Conservation (phyloP, 2,329 filamentous ascomycete genomes). For the Thelonectria olida region DNA sequence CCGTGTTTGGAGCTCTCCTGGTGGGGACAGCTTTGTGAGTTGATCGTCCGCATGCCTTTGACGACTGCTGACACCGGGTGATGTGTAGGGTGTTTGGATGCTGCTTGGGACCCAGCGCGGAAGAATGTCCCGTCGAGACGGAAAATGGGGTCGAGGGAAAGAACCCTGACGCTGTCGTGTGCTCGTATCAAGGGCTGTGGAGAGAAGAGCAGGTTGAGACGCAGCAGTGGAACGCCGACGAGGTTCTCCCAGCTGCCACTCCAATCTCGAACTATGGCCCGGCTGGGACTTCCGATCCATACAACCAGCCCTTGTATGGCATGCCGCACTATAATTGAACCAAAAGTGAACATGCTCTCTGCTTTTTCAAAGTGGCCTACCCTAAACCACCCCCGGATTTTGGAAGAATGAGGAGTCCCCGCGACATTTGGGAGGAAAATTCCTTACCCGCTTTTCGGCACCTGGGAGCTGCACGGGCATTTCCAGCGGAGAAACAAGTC, state of each 20-base stretch:
- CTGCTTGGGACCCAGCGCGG: not conserved
- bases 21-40: not conserved
- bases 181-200: not conserved
- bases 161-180: not conserved
- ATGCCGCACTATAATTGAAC: not conserved
- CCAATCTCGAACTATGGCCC: not conserved
- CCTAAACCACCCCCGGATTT: not conserved
- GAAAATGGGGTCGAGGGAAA: not conserved
- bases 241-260: not conserved
- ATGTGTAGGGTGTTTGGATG: not conserved
- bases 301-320: not conserved
- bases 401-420: not conserved
- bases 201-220: not conserved
- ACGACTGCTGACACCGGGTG: not conserved
- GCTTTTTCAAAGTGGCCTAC: not conserved
- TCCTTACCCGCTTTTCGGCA: constrained; percentile 8
- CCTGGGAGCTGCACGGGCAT: not conserved
- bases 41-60: not conserved
- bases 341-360: too few relatives aligned
- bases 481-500: not conserved
- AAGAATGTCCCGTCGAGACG: not conserved
- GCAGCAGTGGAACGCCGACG: not conserved
- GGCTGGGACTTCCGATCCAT: not conserved
- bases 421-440: not conserved
- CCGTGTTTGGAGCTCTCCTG: not conserved